phyloP scores from a whole-genome alignment of 768 basidiomycete species.

The Leccinum variicolor region DNA sequence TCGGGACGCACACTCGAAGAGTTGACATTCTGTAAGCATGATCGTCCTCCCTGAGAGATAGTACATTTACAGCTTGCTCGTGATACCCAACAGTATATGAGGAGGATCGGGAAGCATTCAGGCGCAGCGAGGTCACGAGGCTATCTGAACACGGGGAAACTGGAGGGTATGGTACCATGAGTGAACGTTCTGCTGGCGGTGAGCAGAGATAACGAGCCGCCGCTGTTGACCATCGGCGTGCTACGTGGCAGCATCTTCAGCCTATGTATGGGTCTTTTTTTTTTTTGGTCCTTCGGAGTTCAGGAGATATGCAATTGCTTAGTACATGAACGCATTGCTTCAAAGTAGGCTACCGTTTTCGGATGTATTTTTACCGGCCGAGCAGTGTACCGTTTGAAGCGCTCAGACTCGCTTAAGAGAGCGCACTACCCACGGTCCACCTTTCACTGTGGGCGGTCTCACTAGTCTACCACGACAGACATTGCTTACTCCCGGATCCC shows the following conservation, averaged over 20 bases:
- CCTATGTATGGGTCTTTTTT: no score
- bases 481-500: no score
- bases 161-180: neutral
- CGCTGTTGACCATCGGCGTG: neutral
- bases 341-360: no score
- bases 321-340: no score
- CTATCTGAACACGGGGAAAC: neutral
- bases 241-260: neutral
- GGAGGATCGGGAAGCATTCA: neutral
- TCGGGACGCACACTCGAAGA: slow-evolving; percentile 19
- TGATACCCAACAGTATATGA: no score
- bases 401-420: no score
- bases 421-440: neutral
- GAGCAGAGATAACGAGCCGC: neutral
- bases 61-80: no score
- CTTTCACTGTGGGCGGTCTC: neutral
- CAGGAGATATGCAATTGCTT: no score
- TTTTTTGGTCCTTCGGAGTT: no score
- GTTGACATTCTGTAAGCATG: slow-evolving; percentile 13
- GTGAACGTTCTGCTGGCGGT: neutral
- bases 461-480: neutral
- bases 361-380: no score
- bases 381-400: no score
- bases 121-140: neutral
- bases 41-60: neutral